Evolutionary conservation across 768 basidiomycete species (phyloP), one percentile per base, ranked within the genome.

Genomic region (Tephrocybe sp.): DNA sequence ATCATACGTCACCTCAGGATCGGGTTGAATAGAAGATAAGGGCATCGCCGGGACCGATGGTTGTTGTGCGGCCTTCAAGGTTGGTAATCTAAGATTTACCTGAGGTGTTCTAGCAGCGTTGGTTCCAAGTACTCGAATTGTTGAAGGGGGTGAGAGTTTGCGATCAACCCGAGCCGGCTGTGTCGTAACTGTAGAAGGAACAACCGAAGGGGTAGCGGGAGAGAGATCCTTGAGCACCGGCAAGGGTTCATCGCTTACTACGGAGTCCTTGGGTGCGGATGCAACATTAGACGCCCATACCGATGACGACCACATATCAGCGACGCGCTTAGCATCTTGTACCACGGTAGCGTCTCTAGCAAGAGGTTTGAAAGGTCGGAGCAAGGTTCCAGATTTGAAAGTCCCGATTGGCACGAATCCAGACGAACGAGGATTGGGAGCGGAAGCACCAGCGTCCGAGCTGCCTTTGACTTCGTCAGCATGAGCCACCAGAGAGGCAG

Each of bases 341-440:
- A 66, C 64, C 3, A 71, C 66, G 11, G 69, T 67, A 19, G 62
- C 50, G 24, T 67, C 63, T 40, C 55, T 62, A 5, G 60, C 55
- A 27, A 60, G 55, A 4, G 59, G 55, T 30, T 48, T 30, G 12
- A 46, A 28, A 25, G 57, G 62, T 12, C 64, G 60, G 22, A 60
- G 65, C 27, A 69, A 60, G 0, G 70, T 64, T 34, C 74, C 72
- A 40, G 70, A 67, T 45, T 77, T 79, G 41, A 80, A 71, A 0
- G 79, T 79, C 5, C 77, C 73, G 11, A 89, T 78, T 0, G 87
- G 82, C 16, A 88, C 74, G 57, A 90, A 90, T 1, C 87, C 88
- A 43, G 86, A 88, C 1, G 87, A 89, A 2, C 87, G 82, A 22
- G 86, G 85, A 61, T 89, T 84, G 0, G 87, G 86, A 0, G 71